Conservation (phyloP, 75 land plant genomes). For the Cupressus sempervirens region DNA sequence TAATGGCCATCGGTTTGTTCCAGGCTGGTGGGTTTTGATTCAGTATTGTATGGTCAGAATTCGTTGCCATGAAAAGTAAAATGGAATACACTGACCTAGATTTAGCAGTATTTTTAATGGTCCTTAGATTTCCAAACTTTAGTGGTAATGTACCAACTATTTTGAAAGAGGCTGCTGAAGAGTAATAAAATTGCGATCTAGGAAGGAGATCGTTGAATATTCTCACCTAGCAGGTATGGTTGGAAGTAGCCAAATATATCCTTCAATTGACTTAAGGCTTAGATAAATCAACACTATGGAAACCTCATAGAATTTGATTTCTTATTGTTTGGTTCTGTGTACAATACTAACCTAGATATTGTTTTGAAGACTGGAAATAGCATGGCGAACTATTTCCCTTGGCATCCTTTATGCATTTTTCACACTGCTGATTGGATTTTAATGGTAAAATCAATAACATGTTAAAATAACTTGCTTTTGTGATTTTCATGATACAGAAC, state of each 20-base stretch:
- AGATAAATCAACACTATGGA: not conserved
- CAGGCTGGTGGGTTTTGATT: slow-evolving; percentile 1
- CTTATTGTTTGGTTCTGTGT: not conserved
- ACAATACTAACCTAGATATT: not conserved
- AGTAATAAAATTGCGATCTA: slow-evolving; percentile 1
- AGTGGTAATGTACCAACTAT: not conserved
- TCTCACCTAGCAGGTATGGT: not conserved
- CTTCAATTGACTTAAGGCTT: not conserved
- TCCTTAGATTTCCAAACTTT: slow-evolving; percentile 3
- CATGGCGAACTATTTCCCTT: not conserved
- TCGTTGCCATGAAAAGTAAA: not conserved
- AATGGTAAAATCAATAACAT: not conserved
- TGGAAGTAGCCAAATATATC: not conserved
- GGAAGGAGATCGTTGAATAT: slow-evolving; percentile 5
- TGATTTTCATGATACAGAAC: not conserved
- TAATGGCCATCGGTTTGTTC: not conserved
- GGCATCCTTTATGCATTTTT: not conserved
- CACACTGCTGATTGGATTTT: not conserved
- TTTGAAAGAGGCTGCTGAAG: not conserved
- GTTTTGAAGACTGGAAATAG: not conserved
- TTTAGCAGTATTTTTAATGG: not conserved
- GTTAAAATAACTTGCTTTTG: not conserved
- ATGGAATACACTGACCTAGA: not conserved
- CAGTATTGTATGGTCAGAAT: not conserved
- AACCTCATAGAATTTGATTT: not conserved